Base-by-base conservation (phyloP, 1,284 basidiomycete genomes). In the Puccinia triticina region DNA sequence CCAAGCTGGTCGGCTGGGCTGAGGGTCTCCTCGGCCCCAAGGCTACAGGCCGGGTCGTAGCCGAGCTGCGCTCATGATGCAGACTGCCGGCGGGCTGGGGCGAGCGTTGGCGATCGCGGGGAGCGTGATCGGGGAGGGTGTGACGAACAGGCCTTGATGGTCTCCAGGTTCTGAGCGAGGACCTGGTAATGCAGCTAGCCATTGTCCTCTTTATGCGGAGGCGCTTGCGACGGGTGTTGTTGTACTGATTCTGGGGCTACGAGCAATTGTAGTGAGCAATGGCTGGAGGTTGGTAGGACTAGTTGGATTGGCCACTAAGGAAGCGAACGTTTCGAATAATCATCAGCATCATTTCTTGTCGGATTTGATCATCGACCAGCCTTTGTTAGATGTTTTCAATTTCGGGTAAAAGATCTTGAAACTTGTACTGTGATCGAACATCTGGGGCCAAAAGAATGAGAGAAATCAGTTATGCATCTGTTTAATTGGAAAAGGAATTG, bases 121-220 rank as follows among this genome's bases (percentile, higher is more conserved):
- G 16, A 67, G 2, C 66, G 66, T 67, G 32, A 67, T 40, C 18
- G 66, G n/a, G 23, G 37, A 32, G 8, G 59, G 32, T 2, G 48
- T 26, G 18, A 23, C n/a, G 53, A 80, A 80, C 1, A 80, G 37
- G 0, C 50, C 53, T 55, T 72, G 40, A 80, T 61, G 16, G 55
- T 40, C 23, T 40, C 48, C 11, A 37, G 67, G 16, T 67, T 46
- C 46, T 72, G 67, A 40, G 66, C 61, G 16, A 80, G 37, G 29
- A 80, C 61, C 57, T 80, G 67, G 26, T 55, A 72, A 32, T 57
- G 77, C 48, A 23, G 32, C 43, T 69, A 37, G 23, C 55, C 21
- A 18, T 43, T 23, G n/a, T 40, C 37, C 7, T 53, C 18, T 16
- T 75, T n/a, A n/a, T n/a, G 43, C 4, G 26, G 18, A 12, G 48